These are phyloP conservation scores for Coemansia sp. DNA, from an alignment of 192 early-diverging fungal genomes.

Conservation along the genomic window DNA sequence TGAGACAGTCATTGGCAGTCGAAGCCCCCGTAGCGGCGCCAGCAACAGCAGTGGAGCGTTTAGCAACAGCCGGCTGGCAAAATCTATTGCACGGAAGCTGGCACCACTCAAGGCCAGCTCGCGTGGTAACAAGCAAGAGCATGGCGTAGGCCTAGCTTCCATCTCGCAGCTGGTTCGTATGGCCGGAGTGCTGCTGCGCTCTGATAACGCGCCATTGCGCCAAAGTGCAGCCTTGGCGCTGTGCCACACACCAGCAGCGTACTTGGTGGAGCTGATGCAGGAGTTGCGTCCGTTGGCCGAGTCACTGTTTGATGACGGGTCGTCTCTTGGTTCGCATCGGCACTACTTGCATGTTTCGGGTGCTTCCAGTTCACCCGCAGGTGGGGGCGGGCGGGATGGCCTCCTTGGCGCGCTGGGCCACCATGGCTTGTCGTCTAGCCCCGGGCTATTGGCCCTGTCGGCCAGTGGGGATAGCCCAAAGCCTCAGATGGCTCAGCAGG, in stretches of 20 bases:
- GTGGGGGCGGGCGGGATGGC: conserved; percentile 6
- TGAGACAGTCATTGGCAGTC: conserved; percentile 11
- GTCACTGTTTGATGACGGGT: conserved; percentile 43
- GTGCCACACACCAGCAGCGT: conserved; percentile 26
- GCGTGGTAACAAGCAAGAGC: conserved; percentile 43
- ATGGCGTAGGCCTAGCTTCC: conserved; percentile 38
- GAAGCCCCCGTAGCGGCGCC: conserved; percentile 11
- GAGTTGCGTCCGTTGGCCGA: conserved; percentile 48
- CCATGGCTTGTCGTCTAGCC: conserved; percentile 19
- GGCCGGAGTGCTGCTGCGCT: conserved; percentile 28
- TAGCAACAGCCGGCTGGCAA: conserved; percentile 39
- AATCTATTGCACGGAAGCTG: conserved; percentile 48
- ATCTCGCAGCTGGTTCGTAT: conserved; percentile 52
- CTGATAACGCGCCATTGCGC: conserved; percentile 46
- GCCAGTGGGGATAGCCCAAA: conserved; percentile 11
- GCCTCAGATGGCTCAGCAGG: conserved; percentile 5
- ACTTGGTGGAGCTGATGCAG: conserved; percentile 45
- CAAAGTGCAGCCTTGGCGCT: conserved; percentile 35
- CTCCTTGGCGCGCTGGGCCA: conserved; percentile 21
- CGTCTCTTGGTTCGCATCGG: conserved; percentile 28
- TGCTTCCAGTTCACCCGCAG: conserved; percentile 5
- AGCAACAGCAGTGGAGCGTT: neutral
- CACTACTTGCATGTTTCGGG: conserved; percentile 45
- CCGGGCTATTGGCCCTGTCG: neutral
- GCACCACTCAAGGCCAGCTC: conserved; percentile 43